Evolutionary conservation across 169 alveolate genomes (phyloP).

Genomic region (Haemoproteus tartakovskyi): DNA sequence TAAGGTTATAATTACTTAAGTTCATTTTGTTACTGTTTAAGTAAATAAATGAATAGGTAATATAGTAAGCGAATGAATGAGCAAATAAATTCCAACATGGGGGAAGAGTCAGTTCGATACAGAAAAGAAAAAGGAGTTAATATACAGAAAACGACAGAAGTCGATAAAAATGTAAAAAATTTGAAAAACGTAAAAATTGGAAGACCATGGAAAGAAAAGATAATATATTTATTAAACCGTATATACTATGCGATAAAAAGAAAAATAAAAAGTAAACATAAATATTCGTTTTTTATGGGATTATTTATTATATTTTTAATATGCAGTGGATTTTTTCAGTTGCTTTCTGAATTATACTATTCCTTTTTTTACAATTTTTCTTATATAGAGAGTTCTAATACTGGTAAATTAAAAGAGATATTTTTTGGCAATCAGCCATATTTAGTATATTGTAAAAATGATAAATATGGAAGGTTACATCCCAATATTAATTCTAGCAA

Average conservation of each 20-base stretch:
- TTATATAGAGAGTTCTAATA: conserved; percentile 23
- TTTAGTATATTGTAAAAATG: conserved; percentile 57
- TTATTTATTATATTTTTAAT: conserved; percentile 46
- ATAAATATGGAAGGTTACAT: conserved; percentile 16
- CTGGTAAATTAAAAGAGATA: conserved; percentile 42
- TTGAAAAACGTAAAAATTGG: too few species aligned
- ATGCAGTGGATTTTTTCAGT: conserved; percentile 28
- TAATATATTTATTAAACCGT: neutral
- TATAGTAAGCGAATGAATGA: too few species aligned
- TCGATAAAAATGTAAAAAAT: too few species aligned
- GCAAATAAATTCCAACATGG: too few species aligned
- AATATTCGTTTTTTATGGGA: conserved; percentile 53
- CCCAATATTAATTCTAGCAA: conserved; percentile 25
- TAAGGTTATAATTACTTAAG: too few species aligned
- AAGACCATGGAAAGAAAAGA: too few species aligned
- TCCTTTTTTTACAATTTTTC: conserved; percentile 39
- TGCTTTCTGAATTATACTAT: conserved; percentile 7
- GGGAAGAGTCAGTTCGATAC: too few species aligned
- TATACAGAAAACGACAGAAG: too few species aligned
- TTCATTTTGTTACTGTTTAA: too few species aligned
- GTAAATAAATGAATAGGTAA: too few species aligned
- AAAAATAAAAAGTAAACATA: conserved; percentile 5
- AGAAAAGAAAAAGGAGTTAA: too few species aligned
- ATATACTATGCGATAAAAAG: neutral
- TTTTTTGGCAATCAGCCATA: conserved; percentile 54